These are phyloP conservation scores for Ophiocordyceps sinensis DNA, from an alignment of 2,329 filamentous ascomycete species.

Conservation along the genomic window DNA sequence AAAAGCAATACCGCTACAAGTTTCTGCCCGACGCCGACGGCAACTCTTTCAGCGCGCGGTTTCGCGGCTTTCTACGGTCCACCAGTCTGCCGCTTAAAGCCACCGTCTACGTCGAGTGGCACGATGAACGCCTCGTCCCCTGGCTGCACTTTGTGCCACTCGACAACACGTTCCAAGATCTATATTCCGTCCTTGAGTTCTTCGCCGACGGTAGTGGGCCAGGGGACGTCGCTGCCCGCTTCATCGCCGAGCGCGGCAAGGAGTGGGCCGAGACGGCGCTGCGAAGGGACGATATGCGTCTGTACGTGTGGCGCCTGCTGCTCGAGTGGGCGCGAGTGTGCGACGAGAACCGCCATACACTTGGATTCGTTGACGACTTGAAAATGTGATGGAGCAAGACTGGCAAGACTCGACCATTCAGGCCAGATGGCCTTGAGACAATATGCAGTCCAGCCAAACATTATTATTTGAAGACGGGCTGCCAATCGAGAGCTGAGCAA, in stretches of 20 bases:
- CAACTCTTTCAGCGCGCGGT: slow-evolving; percentile 48
- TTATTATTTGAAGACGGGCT: no score
- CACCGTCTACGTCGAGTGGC: slow-evolving; percentile 62
- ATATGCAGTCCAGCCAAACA: no score
- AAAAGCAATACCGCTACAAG: slow-evolving; percentile 41
- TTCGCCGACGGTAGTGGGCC: slow-evolving; percentile 33
- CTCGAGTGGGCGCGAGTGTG: slow-evolving; percentile 41
- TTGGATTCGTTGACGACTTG: slow-evolving; percentile 31
- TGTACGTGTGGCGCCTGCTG: slow-evolving; percentile 49
- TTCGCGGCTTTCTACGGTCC: slow-evolving; percentile 46
- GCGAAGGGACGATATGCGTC: slow-evolving; percentile 29
- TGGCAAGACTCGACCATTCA: neutral
- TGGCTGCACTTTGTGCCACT: slow-evolving; percentile 64
- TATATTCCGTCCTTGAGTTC: slow-evolving; percentile 52
- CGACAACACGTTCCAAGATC: slow-evolving; percentile 51
- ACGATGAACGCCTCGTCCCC: slow-evolving; percentile 51
- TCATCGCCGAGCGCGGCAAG: slow-evolving; percentile 37
- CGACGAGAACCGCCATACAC: slow-evolving; percentile 25
- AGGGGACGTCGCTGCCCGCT: slow-evolving; percentile 4
- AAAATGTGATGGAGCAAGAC: neutral
- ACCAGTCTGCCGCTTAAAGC: slow-evolving; percentile 55
- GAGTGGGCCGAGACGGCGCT: neutral
- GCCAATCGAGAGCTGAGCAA: no score
- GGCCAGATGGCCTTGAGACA: no score
- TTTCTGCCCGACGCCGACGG: slow-evolving; percentile 59